Evolutionary conservation across 176 grass and related monocot species (phyloP).

Genomic region (Triticum monococcum): DNA sequence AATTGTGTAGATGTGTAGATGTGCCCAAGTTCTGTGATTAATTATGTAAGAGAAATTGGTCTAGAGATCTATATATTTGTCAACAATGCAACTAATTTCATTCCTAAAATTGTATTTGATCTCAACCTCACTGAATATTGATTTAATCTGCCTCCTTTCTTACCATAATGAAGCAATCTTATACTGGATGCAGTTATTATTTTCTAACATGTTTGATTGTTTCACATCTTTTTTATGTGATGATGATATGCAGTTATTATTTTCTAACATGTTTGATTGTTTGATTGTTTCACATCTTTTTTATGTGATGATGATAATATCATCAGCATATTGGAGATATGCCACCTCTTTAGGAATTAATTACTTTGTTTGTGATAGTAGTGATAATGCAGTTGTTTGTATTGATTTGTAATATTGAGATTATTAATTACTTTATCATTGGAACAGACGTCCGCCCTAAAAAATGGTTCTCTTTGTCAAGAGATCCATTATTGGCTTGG

Average conservation of each 20-base stretch:
- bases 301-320: background rate
- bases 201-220: background rate
- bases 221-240: slow-evolving; percentile 21
- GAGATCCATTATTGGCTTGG: slow-evolving; percentile 99
- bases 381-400: background rate
- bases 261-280: background rate
- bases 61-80: background rate
- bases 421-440: slow-evolving; percentile 29
- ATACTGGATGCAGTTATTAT: background rate
- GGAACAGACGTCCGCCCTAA: slow-evolving; percentile 70
- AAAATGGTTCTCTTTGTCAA: slow-evolving; percentile 86
- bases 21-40: slow-evolving; percentile 2
- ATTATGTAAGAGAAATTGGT: background rate
- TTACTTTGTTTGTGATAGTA: slow-evolving; percentile 20
- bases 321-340: background rate
- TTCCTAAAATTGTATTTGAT: slow-evolving; percentile 6
- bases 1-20: slow-evolving; percentile 16
- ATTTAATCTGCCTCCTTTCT: too few relatives aligned
- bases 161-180: too few relatives aligned
- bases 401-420: slow-evolving; percentile 16
- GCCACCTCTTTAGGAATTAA: background rate
- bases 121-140: background rate
- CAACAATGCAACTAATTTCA: background rate
- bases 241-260: background rate
- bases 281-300: slow-evolving; percentile 20